These are phyloP conservation scores for Eucalyptus pauciflora DNA, from an alignment of 345 rosid genomes.

Conservation along the genomic window DNA sequence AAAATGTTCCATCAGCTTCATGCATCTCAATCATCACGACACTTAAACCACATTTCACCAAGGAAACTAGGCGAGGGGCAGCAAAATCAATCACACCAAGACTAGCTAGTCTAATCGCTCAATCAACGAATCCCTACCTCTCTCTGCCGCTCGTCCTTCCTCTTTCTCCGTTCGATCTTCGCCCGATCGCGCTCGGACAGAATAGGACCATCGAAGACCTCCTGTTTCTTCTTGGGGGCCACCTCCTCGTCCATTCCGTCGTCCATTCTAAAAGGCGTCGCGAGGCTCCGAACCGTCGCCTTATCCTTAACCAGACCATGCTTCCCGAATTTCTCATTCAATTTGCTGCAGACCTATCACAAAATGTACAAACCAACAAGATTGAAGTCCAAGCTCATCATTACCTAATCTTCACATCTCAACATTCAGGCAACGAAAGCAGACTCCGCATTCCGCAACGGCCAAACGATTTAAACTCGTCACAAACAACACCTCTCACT, in stretches of 20 bases:
- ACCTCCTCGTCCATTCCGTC: conserved; percentile 96
- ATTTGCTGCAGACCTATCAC: conserved; percentile 61
- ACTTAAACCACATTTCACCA: not conserved
- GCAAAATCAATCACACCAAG: not conserved
- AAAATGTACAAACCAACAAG: not conserved
- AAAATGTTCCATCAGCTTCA: not conserved
- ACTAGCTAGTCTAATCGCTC: not conserved
- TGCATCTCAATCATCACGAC: not conserved
- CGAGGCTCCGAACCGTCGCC: conserved; percentile 81
- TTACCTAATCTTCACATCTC: not conserved
- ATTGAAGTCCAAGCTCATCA: not conserved
- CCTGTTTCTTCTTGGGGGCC: conserved; percentile 84
- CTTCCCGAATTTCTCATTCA: conserved; percentile 82
- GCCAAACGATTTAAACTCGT: not conserved
- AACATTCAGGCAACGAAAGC: not conserved
- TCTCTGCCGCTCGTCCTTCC: conserved; percentile 95
- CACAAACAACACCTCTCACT: not conserved
- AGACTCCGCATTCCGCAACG: not conserved
- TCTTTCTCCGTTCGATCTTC: conserved; percentile 83
- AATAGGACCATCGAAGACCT: conserved; percentile 71
- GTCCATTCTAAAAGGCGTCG: conserved; percentile 83
- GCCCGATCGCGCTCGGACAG: conserved; percentile 70
- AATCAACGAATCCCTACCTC: conserved; percentile 28
- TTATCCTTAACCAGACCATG: conserved; percentile 74
- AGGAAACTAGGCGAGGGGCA: not conserved